These are phyloP conservation scores for Trametes villosa DNA, from an alignment of 768 basidiomycete genomes.

Conservation along the genomic window DNA sequence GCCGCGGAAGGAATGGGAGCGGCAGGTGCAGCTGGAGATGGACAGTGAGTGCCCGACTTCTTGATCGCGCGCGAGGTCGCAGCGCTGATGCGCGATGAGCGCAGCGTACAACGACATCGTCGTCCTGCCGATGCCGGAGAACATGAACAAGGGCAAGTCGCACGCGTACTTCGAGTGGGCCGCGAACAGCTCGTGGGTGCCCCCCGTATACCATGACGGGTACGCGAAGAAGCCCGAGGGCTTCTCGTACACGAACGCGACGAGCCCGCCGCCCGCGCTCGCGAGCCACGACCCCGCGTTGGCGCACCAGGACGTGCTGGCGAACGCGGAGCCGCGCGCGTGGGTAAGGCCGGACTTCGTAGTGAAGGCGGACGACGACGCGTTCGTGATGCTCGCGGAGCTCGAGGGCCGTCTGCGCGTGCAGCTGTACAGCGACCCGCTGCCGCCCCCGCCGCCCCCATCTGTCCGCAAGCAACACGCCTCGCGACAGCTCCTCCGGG, in stretches of 20 bases:
- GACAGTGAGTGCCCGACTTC: constrained; percentile 83
- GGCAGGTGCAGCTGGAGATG: constrained; percentile 84
- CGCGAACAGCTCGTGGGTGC: constrained; percentile 87
- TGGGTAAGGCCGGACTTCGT: constrained; percentile 93
- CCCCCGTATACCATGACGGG: constrained; percentile 65
- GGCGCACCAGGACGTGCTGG: constrained; percentile 55
- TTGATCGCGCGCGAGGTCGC: too few relatives aligned
- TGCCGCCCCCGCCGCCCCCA: constrained; percentile 14
- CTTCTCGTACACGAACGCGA: constrained; percentile 71
- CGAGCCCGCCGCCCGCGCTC: constrained; percentile 56
- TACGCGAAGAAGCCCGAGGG: constrained; percentile 46
- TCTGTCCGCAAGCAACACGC: constrained; percentile 3
- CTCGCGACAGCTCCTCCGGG: background rate
- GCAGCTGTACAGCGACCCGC: constrained; percentile 55
- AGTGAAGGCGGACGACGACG: constrained; percentile 94
- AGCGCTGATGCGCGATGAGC: background rate
- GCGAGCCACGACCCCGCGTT: constrained; percentile 72
- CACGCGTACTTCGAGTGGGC: constrained; percentile 95
- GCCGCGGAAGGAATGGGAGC: constrained; percentile 79
- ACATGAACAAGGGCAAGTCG: constrained; percentile 97
- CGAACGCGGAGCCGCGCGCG: constrained; percentile 45
- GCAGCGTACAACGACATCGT: constrained; percentile 86
- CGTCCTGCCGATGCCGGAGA: constrained; percentile 82
- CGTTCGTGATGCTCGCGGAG: constrained; percentile 94
- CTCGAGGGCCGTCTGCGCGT: constrained; percentile 87